phyloP scores from a whole-genome alignment of 78 protist species.

The Chrysochromulina parva region DNA sequence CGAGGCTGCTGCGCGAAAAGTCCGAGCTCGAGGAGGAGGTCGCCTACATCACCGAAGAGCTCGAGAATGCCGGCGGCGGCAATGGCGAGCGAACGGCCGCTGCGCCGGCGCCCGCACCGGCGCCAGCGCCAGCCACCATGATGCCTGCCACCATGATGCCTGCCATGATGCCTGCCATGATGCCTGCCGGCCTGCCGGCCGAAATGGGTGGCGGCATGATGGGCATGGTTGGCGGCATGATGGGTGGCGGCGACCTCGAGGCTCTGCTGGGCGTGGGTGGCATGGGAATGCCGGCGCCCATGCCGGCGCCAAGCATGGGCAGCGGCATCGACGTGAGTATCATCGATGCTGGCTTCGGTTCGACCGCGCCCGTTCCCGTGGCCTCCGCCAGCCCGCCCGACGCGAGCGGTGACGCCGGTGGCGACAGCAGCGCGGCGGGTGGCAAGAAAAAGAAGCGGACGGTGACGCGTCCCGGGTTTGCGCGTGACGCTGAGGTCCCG shows the following conservation, averaged over 20 bases:
- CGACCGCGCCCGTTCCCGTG: not conserved
- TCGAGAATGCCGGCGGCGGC: slow-evolving; percentile 10
- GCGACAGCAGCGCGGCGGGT: not conserved
- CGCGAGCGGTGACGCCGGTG: not conserved
- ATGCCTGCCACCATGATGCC: not conserved
- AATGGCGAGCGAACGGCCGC: not conserved
- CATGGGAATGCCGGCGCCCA: not conserved
- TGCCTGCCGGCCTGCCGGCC: too few relatives aligned
- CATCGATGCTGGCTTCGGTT: not conserved
- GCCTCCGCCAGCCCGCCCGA: not conserved
- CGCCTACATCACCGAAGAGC: not conserved
- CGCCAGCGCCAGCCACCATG: not conserved
- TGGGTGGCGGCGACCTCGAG: too few relatives aligned
- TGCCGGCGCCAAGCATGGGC: not conserved
- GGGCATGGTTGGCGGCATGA: too few relatives aligned
- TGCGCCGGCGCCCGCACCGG: not conserved
- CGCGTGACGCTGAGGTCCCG: not conserved
- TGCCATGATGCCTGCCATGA: not conserved
- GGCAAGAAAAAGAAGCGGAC: not conserved
- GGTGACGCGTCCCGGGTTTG: not conserved
- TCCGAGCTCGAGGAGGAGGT: not conserved
- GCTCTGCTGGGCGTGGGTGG: too few relatives aligned
- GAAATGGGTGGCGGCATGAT: too few relatives aligned
- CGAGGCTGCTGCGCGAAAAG: not conserved
- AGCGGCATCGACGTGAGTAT: not conserved